phyloP scores from a whole-genome alignment of 805 yeast species.

The Nakazawaea sp. region DNA sequence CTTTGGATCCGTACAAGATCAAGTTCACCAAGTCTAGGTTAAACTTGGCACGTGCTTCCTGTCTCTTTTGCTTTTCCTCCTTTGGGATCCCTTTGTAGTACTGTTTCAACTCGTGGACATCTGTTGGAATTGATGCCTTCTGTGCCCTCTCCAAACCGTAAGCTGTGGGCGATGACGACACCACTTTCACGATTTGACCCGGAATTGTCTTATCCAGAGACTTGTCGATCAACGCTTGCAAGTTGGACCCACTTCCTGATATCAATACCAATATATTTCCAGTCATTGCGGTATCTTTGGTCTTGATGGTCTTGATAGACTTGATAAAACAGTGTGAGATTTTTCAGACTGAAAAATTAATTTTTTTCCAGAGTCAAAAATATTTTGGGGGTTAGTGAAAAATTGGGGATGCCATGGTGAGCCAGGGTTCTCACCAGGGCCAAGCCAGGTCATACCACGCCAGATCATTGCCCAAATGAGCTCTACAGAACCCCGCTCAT shows the following conservation, averaged over 20 bases:
- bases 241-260: constrained; percentile 93
- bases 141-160: constrained; percentile 80
- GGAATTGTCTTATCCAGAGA: constrained; percentile 28
- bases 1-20: constrained; percentile 45
- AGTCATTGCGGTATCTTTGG: not conserved
- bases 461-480: too few relatives aligned
- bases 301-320: not conserved
- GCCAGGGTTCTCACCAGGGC: too few relatives aligned
- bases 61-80: constrained; percentile 52
- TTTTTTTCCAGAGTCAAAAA: too few relatives aligned
- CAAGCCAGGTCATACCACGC: too few relatives aligned
- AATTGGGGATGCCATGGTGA: too few relatives aligned
- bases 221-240: constrained; percentile 90
- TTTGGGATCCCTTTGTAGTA: constrained; percentile 76
- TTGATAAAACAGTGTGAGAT: too few relatives aligned
- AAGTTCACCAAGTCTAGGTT: constrained; percentile 72
- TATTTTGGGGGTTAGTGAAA: too few relatives aligned
- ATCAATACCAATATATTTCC: constrained; percentile 63
- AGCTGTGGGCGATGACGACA: constrained; percentile 83
- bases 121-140: constrained; percentile 62
- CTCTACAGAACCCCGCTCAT: too few relatives aligned
- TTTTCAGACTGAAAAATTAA: too few relatives aligned
- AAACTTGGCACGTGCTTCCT: constrained; percentile 58
- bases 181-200: constrained; percentile 60
- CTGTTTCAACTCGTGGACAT: constrained; percentile 59